phyloP scores from a whole-genome alignment of 129 eudicot species.

The Artemisia argyi region DNA sequence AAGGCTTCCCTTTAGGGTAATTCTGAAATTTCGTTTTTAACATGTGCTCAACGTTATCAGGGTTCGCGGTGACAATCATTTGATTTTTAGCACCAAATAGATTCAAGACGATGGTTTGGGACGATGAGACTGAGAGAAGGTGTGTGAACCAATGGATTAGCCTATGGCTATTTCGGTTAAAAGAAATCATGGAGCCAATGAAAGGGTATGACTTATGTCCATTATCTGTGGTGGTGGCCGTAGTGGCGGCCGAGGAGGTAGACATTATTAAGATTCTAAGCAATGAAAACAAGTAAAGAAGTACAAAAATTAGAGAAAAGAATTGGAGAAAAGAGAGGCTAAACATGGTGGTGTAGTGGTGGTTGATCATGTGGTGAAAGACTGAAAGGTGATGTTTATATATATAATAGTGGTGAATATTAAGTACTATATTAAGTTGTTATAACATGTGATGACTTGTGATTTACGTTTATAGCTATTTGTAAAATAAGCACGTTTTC shows the following conservation, averaged over 20 bases:
- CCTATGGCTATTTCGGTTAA: slow-evolving; percentile 56
- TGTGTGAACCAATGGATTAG: slow-evolving; percentile 87
- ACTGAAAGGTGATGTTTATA: background rate
- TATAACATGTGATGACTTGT: slow-evolving; percentile 11
- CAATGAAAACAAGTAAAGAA: slow-evolving; percentile 26
- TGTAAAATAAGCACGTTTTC: slow-evolving; percentile 25
- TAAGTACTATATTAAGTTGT: too few species aligned
- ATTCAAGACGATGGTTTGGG: slow-evolving; percentile 51
- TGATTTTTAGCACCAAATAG: slow-evolving; percentile 47
- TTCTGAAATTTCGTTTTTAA: slow-evolving; percentile 64
- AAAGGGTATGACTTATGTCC: slow-evolving; percentile 52
- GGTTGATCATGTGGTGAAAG: background rate
- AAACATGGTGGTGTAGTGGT: slow-evolving; percentile 27
- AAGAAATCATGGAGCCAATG: slow-evolving; percentile 57
- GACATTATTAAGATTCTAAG: slow-evolving; percentile 14
- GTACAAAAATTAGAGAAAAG: slow-evolving; percentile 26
- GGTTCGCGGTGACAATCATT: slow-evolving; percentile 74
- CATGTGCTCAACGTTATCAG: slow-evolving; percentile 64
- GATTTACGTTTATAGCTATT: background rate
- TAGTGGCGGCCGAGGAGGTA: background rate
- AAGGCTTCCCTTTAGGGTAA: slow-evolving; percentile 78
- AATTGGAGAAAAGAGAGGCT: slow-evolving; percentile 25
- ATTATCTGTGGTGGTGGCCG: background rate
- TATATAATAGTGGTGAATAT: slow-evolving; percentile 1
- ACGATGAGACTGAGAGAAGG: slow-evolving; percentile 51